Conservation (phyloP, 192 early-diverging fungal genomes). For the Backusella psychrophila region DNA sequence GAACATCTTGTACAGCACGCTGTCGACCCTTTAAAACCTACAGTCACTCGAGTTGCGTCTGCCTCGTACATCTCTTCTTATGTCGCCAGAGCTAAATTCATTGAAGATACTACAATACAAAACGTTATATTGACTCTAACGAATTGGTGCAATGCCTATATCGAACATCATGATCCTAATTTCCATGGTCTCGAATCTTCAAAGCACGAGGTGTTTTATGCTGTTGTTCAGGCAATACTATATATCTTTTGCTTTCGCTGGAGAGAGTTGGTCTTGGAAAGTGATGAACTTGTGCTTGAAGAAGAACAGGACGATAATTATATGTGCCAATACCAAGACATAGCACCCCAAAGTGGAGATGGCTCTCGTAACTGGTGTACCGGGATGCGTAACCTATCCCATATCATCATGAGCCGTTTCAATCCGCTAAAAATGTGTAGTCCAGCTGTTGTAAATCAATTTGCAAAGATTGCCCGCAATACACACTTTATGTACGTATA, state of each 20-base stretch:
- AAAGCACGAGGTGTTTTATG: constrained; percentile 81
- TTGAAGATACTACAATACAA: constrained; percentile 62
- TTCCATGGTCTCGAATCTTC: constrained; percentile 50
- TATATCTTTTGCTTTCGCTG: constrained; percentile 97
- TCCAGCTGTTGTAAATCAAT: constrained; percentile 77
- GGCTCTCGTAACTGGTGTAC: constrained; percentile 52
- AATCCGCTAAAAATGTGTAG: constrained; percentile 83
- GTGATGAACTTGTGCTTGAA: constrained; percentile 18
- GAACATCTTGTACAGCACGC: constrained; percentile 67
- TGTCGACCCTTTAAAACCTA: constrained; percentile 56
- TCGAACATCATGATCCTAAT: constrained; percentile 62
- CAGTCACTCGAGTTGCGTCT: constrained; percentile 71
- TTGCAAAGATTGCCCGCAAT: constrained; percentile 75
- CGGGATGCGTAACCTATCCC: constrained; percentile 66
- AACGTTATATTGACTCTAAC: constrained; percentile 66
- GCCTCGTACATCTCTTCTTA: constrained; percentile 86
- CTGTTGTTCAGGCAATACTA: constrained; percentile 81
- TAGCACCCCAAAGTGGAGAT: constrained; percentile 4
- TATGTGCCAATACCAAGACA: background rate
- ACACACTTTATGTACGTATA: constrained; percentile 88
- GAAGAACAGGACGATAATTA: constrained; percentile 10
- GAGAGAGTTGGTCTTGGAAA: constrained; percentile 67
- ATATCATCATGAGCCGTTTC: constrained; percentile 73
- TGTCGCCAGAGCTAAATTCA: constrained; percentile 81
- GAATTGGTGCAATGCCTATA: constrained; percentile 62